These are phyloP conservation scores for Aristolochia contorta DNA, from an alignment of 164 flowering plant species.

Conservation along the genomic window DNA sequence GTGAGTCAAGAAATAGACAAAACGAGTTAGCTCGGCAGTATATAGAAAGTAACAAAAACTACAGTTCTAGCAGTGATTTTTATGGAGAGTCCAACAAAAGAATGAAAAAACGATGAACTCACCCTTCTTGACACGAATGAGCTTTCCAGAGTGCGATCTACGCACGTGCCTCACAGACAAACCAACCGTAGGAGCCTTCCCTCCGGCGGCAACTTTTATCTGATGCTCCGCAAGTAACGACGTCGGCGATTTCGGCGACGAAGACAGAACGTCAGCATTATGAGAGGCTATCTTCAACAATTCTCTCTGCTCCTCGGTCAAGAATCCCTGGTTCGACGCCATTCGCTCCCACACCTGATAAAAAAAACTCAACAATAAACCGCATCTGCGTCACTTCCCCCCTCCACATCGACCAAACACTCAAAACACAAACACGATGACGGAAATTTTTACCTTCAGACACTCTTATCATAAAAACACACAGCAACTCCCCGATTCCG, in stretches of 20 bases:
- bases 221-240: constrained; percentile 48
- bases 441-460: too few relatives aligned
- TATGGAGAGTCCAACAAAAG: neutral
- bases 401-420: too few relatives aligned
- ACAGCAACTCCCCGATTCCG: neutral
- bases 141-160: constrained; percentile 81
- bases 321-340: constrained; percentile 80
- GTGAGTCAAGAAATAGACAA: too few relatives aligned
- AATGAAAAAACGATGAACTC: constrained; percentile 6
- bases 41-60: too few relatives aligned
- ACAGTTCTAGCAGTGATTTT: too few relatives aligned
- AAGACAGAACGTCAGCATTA: constrained; percentile 53
- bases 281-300: constrained; percentile 50
- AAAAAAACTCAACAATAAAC: constrained; percentile 6
- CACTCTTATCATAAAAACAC: too few relatives aligned
- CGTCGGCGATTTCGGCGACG: constrained; percentile 59
- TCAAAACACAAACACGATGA: too few relatives aligned
- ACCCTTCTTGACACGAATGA: constrained; percentile 81
- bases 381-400: neutral
- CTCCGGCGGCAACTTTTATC: constrained; percentile 49
- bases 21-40: too few relatives aligned
- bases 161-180: constrained; percentile 66
- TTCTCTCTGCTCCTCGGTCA: constrained; percentile 86
- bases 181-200: constrained; percentile 40
- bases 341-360: constrained; percentile 19